These are phyloP conservation scores for Melastoma candidum DNA, from an alignment of 441 rosid genomes.

Conservation along the genomic window DNA sequence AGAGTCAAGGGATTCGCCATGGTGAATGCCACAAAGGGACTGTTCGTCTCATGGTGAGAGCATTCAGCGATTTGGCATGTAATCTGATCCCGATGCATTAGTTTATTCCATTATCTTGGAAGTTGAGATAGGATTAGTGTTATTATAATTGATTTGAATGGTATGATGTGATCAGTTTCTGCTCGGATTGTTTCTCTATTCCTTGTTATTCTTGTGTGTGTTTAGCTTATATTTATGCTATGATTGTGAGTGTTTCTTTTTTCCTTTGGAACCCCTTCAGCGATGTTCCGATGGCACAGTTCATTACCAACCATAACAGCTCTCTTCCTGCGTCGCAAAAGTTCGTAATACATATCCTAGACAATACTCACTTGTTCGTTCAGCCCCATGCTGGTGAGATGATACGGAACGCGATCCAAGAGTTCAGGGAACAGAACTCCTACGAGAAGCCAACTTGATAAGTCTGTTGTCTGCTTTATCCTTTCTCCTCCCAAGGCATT, in stretches of 20 bases:
- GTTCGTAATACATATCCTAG: slow-evolving; percentile 66
- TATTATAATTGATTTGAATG: no score
- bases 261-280: slow-evolving; percentile 22
- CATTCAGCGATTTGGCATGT: neutral
- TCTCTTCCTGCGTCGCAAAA: slow-evolving; percentile 64
- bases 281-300: slow-evolving; percentile 79
- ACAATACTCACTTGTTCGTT: slow-evolving; percentile 65
- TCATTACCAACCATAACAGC: slow-evolving; percentile 59
- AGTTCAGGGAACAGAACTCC: slow-evolving; percentile 77
- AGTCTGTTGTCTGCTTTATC: neutral
- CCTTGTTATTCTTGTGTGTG: neutral
- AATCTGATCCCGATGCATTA: neutral
- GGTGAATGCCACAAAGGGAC: slow-evolving; percentile 88
- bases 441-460: slow-evolving; percentile 70
- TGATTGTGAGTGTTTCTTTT: slow-evolving; percentile 1
- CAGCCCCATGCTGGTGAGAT: slow-evolving; percentile 58
- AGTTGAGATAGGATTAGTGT: no score
- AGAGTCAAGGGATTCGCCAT: slow-evolving; percentile 18
- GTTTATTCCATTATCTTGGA: neutral
- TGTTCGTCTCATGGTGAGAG: slow-evolving; percentile 65
- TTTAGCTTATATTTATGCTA: neutral
- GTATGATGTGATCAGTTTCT: no score
- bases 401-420: slow-evolving; percentile 59
- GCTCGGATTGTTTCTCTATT: neutral
- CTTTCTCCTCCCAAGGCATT: neutral